phyloP scores from a whole-genome alignment of 1,284 basidiomycete genomes.

The Sporisorium iseilematis-ciliati region DNA sequence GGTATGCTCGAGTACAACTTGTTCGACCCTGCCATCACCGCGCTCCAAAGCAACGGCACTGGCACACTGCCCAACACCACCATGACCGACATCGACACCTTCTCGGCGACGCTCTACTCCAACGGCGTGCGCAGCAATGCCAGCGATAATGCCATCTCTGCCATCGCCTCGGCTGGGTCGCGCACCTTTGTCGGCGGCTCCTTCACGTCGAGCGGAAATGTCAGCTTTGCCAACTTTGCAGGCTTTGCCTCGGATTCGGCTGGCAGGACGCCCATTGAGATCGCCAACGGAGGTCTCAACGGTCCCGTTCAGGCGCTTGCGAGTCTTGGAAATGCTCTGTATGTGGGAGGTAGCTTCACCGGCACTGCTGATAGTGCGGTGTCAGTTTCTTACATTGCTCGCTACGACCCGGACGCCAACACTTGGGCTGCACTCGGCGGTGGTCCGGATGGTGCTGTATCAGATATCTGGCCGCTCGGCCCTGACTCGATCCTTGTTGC shows the following conservation, averaged over 20 bases:
- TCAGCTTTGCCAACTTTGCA: slow-evolving; percentile 79
- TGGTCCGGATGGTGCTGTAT: slow-evolving; percentile 83
- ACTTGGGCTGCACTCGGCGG: slow-evolving; percentile 79
- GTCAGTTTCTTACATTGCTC: slow-evolving; percentile 74
- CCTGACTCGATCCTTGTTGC: slow-evolving; percentile 76
- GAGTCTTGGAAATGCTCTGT: slow-evolving; percentile 73
- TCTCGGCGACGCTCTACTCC: slow-evolving; percentile 75
- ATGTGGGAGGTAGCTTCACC: slow-evolving; percentile 86
- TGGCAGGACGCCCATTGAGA: slow-evolving; percentile 70
- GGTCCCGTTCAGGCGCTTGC: slow-evolving; percentile 62
- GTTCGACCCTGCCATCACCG: slow-evolving; percentile 40
- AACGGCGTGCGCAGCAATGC: slow-evolving; percentile 64
- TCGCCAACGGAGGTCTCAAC: slow-evolving; percentile 68
- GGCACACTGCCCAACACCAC: slow-evolving; percentile 70
- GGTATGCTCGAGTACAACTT: slow-evolving; percentile 63
- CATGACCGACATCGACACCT: slow-evolving; percentile 78
- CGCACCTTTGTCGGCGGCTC: slow-evolving; percentile 81
- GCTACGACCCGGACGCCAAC: slow-evolving; percentile 79
- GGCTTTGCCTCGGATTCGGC: slow-evolving; percentile 76
- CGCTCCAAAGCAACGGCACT: slow-evolving; percentile 45
- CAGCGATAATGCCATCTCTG: slow-evolving; percentile 69
- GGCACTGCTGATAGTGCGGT: slow-evolving; percentile 76
- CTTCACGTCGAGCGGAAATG: slow-evolving; percentile 76
- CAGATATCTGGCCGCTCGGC: slow-evolving; percentile 74
- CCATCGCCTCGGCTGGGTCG: slow-evolving; percentile 73